Percentiles rank a stretch among this genome's conserved stretches.
These are phyloP conservation scores for Delonix regia DNA, from an alignment of 306 rosid genomes.

Conservation along the genomic window DNA sequence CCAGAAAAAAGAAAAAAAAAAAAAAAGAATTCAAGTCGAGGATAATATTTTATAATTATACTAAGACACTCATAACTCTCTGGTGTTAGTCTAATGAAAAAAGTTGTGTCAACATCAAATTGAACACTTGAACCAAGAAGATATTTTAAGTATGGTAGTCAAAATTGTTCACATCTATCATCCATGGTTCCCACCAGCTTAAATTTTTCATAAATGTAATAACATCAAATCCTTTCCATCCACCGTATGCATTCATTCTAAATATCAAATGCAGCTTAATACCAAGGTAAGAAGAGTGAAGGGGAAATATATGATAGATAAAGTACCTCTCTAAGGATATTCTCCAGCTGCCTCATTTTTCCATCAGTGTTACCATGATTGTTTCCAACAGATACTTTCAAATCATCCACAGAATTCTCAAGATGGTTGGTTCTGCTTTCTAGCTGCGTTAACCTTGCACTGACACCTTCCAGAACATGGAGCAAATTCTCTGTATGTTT, in stretches of 20 bases:
- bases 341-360: constrained; percentile 76
- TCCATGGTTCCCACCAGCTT: background rate
- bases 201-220: background rate
- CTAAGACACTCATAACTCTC: background rate
- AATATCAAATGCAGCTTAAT: constrained; percentile 28
- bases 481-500: constrained; percentile 70
- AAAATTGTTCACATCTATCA: background rate
- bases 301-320: constrained; percentile 1
- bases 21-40: background rate
- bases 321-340: constrained; percentile 82
- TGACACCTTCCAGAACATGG: constrained; percentile 76
- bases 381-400: constrained; percentile 75
- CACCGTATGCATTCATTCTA: constrained; percentile 15
- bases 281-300: constrained; percentile 22
- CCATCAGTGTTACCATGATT: constrained; percentile 83
- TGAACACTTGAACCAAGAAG: constrained; percentile 20
- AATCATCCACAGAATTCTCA: constrained; percentile 79
- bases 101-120: background rate
- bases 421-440: constrained; percentile 77
- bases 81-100: background rate
- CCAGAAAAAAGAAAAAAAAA: too few species aligned
- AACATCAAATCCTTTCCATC: constrained; percentile 28
- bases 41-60: background rate
- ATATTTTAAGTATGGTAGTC: background rate
- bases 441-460: constrained; percentile 77